Conservation (phyloP, 2,329 filamentous ascomycete species). For the Tolypocladium amazonense region DNA sequence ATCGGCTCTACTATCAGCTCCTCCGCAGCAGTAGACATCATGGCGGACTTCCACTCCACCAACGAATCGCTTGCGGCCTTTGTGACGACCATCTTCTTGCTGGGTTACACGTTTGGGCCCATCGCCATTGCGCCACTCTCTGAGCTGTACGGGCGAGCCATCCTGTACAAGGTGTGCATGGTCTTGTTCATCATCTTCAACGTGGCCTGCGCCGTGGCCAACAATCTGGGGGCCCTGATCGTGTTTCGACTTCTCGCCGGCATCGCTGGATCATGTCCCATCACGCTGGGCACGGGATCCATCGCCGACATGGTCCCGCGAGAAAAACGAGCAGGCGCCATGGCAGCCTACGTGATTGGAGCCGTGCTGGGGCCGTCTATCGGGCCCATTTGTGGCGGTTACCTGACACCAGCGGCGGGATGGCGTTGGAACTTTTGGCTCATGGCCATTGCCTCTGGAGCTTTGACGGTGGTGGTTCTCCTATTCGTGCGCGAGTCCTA, state of each 20-base stretch:
- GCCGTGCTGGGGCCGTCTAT: conserved; percentile 48
- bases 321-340: conserved; percentile 49
- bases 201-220: conserved; percentile 31
- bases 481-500: conserved; percentile 55
- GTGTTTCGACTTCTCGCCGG: conserved; percentile 52
- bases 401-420: conserved; percentile 25
- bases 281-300: conserved; percentile 58
- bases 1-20: neutral
- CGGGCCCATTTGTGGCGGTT: conserved; percentile 36
- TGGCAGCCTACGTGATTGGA: conserved; percentile 53
- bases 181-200: conserved; percentile 46
- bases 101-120: conserved; percentile 47
- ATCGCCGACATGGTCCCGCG: conserved; percentile 53
- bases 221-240: conserved; percentile 53
- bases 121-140: conserved; percentile 52
- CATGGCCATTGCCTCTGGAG: conserved; percentile 15
- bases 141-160: conserved; percentile 48
- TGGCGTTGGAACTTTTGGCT: conserved; percentile 38
- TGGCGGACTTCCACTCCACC: conserved; percentile 24
- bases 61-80: conserved; percentile 28
- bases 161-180: conserved; percentile 23
- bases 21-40: neutral
- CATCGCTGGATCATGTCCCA: conserved; percentile 48
- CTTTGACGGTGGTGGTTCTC: conserved; percentile 14
- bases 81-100: conserved; percentile 33